phyloP scores from a whole-genome alignment of 148 eudicot species.

The Heliamphora exappendiculata region DNA sequence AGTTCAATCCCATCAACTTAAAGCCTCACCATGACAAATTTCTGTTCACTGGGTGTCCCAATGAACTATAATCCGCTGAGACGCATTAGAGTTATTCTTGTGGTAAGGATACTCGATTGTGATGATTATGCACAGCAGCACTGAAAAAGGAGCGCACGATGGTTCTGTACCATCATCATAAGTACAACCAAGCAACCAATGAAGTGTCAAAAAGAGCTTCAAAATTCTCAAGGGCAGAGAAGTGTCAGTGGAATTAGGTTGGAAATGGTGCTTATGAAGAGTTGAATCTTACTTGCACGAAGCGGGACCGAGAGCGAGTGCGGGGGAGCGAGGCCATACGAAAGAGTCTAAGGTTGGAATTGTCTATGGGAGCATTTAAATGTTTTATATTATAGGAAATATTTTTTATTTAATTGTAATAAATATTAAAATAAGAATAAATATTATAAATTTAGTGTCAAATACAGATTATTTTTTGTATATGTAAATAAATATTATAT shows the following conservation, averaged over 20 bases:
- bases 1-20: neutral
- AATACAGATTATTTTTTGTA: too few relatives aligned
- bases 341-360: too few relatives aligned
- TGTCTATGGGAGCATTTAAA: too few relatives aligned
- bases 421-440: too few relatives aligned
- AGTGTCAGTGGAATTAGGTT: neutral
- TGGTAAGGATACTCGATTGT: neutral
- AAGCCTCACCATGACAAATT: neutral
- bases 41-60: neutral
- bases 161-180: neutral
- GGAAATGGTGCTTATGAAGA: neutral
- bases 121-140: neutral
- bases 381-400: too few relatives aligned
- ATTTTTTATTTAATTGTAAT: too few relatives aligned
- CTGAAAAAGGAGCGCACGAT: neutral
- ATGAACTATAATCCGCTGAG: neutral
- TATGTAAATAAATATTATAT: too few relatives aligned
- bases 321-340: too few relatives aligned
- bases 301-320: too few relatives aligned
- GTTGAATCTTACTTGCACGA: too few relatives aligned
- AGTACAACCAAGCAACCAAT: neutral
- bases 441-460: too few relatives aligned
- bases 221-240: neutral
- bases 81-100: neutral
- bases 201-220: neutral